These are phyloP conservation scores for Mycosphaerelloides madeirae DNA, from an alignment of 2,329 filamentous ascomycete species.

Conservation along the genomic window DNA sequence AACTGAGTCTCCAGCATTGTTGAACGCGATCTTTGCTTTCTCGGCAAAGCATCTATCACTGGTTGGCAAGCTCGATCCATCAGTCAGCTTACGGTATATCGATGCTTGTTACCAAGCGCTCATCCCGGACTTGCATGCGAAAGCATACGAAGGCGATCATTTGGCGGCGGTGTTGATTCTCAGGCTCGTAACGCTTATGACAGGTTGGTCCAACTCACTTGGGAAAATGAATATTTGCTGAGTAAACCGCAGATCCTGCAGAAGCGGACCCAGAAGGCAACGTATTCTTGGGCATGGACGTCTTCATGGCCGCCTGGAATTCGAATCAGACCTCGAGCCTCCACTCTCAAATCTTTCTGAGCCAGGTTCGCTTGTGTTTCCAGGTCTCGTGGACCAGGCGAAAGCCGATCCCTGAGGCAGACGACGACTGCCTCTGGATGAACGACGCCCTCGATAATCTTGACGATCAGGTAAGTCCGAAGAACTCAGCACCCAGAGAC, in stretches of 20 bases:
- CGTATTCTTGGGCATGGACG: slow-evolving; percentile 10
- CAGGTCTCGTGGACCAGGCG: slow-evolving; percentile 8
- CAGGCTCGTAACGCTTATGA: slow-evolving; percentile 10
- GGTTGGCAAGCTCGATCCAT: slow-evolving; percentile 4
- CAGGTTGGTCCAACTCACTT: not conserved
- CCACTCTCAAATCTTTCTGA: slow-evolving; percentile 12
- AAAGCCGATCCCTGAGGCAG: slow-evolving; percentile 4
- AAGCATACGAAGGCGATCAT: slow-evolving; percentile 8
- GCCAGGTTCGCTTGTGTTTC: slow-evolving; percentile 9
- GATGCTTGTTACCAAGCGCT: slow-evolving; percentile 9
- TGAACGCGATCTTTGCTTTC: slow-evolving; percentile 54
- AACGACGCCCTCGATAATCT: slow-evolving; percentile 1
- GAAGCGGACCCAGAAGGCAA: slow-evolving; percentile 1
- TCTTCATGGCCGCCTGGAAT: slow-evolving; percentile 10
- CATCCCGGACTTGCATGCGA: slow-evolving; percentile 6
- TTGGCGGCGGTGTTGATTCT: slow-evolving; percentile 10
- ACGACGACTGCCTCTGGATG: slow-evolving; percentile 7
- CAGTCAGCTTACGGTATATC: slow-evolving; percentile 7
- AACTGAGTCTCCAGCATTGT: slow-evolving; percentile 45
- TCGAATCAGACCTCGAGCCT: slow-evolving; percentile 8
- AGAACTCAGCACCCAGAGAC: too few species aligned
- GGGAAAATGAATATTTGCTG: too few species aligned
- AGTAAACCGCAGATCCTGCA: not conserved
- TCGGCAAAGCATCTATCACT: slow-evolving; percentile 47
- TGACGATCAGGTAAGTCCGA: too few species aligned